phyloP scores from a whole-genome alignment of 495 filamentous ascomycete species.

The Neurospora sp. region DNA sequence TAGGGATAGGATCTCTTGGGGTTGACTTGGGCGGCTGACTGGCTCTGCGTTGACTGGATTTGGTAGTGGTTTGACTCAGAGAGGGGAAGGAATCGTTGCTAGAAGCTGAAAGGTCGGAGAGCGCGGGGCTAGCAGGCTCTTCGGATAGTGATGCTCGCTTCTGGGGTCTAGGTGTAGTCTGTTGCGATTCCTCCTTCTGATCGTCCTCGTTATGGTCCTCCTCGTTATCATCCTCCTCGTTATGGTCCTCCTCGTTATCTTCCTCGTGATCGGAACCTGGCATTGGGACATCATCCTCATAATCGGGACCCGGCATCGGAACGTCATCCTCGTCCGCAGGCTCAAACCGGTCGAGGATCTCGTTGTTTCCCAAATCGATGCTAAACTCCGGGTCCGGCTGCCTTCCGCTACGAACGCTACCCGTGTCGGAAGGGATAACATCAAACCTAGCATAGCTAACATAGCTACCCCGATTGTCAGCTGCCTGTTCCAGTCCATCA shows the following conservation, averaged over 20 bases:
- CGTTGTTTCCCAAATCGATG: slow-evolving; percentile 14
- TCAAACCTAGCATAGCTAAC: slow-evolving; percentile 10
- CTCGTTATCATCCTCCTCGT: not conserved
- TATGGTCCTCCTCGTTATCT: not conserved
- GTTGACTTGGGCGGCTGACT: not conserved
- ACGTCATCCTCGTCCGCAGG: slow-evolving; percentile 9
- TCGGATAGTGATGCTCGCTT: slow-evolving; percentile 3
- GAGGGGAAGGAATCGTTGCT: slow-evolving; percentile 26
- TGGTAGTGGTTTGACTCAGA: slow-evolving; percentile 15
- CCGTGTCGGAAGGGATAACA: slow-evolving; percentile 18
- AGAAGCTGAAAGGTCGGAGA: slow-evolving; percentile 3
- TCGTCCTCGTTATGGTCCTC: slow-evolving; percentile 1
- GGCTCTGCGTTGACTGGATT: not conserved
- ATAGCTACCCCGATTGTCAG: not conserved
- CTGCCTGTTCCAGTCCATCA: slow-evolving; percentile 7
- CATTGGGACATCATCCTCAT: not conserved
- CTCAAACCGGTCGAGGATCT: slow-evolving; percentile 12
- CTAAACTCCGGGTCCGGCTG: slow-evolving; percentile 27
- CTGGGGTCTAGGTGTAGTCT: not conserved
- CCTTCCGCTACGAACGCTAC: slow-evolving; percentile 28
- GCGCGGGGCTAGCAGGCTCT: slow-evolving; percentile 3
- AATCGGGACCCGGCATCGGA: not conserved
- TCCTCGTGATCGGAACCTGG: not conserved
- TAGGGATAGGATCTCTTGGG: slow-evolving; percentile 5
- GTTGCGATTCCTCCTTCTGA: not conserved